phyloP scores from a whole-genome alignment of 352 stramenopile species.

The Peronospora farinosa region DNA sequence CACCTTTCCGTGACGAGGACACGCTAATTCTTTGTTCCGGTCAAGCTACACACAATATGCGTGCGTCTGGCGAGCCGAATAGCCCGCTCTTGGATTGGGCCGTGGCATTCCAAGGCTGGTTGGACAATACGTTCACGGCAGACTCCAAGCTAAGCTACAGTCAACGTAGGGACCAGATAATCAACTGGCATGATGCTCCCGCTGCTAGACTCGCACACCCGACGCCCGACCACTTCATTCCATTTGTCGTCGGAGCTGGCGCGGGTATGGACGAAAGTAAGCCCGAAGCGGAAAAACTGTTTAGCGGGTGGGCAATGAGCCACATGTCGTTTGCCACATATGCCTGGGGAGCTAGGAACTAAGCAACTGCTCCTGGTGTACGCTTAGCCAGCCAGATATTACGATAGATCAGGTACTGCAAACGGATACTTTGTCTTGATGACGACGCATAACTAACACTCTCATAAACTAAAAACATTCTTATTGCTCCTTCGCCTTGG shows the following conservation, averaged over 20 bases:
- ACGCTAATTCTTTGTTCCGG: slow-evolving; percentile 72
- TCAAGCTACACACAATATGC: slow-evolving; percentile 39
- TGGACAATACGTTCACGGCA: slow-evolving; percentile 26
- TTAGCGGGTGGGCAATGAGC: slow-evolving; percentile 33
- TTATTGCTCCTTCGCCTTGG: slow-evolving; percentile 42
- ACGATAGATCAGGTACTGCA: not conserved
- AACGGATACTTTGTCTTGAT: not conserved
- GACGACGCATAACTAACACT: not conserved
- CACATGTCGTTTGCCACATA: slow-evolving; percentile 41
- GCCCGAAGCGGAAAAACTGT: slow-evolving; percentile 32
- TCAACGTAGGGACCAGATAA: slow-evolving; percentile 27
- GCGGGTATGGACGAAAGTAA: slow-evolving; percentile 43
- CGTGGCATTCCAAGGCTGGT: slow-evolving; percentile 30
- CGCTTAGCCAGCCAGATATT: slow-evolving; percentile 5
- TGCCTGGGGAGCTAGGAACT: slow-evolving; percentile 33
- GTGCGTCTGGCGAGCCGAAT: slow-evolving; percentile 18
- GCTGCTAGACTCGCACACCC: slow-evolving; percentile 35
- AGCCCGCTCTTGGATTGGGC: slow-evolving; percentile 22
- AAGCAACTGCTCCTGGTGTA: slow-evolving; percentile 9
- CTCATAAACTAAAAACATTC: not conserved
- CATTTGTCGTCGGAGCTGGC: slow-evolving; percentile 43
- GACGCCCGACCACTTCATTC: slow-evolving; percentile 48
- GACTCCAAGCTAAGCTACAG: slow-evolving; percentile 24
- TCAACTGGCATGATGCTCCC: slow-evolving; percentile 31
- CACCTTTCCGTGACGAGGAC: slow-evolving; percentile 48